Percentiles rank a stretch among this genome's conserved stretches.
These are phyloP conservation scores for Caloboletus firmus DNA, from an alignment of 1,284 basidiomycete genomes.

Conservation along the genomic window DNA sequence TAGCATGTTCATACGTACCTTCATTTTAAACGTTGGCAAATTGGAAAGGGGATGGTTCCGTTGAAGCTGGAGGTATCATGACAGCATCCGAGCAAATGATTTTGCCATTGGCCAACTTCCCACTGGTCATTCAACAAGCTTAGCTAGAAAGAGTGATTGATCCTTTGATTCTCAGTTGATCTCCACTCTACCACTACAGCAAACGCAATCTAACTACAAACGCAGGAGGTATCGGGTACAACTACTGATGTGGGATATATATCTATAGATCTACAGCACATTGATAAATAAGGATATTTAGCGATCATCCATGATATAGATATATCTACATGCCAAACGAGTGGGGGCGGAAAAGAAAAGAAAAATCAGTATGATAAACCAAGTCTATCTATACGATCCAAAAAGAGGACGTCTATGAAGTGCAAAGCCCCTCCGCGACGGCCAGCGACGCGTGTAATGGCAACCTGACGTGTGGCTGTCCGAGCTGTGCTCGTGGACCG, in stretches of 20 bases:
- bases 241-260: slow-evolving; percentile 5
- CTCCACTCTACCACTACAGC: slow-evolving; percentile 11
- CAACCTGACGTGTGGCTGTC: slow-evolving; percentile 20
- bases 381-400: not conserved
- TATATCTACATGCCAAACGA: slow-evolving; percentile 11
- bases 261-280: slow-evolving; percentile 25
- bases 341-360: not conserved
- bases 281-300: slow-evolving; percentile 20
- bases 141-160: not conserved
- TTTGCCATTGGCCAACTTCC: not conserved
- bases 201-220: slow-evolving; percentile 6
- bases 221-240: slow-evolving; percentile 10
- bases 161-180: not conserved
- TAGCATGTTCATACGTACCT: not conserved
- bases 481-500: slow-evolving; percentile 16
- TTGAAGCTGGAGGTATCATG: too few relatives aligned
- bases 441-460: slow-evolving; percentile 12
- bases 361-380: not conserved
- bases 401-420: slow-evolving; percentile 16
- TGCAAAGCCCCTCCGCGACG: slow-evolving; percentile 13
- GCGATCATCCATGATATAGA: not conserved
- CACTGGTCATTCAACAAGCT: not conserved
- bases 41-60: too few relatives aligned
- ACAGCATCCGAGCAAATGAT: not conserved
- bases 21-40: not conserved